phyloP scores from a whole-genome alignment of 1,284 basidiomycete genomes.

The Phenoliferia sp. region DNA sequence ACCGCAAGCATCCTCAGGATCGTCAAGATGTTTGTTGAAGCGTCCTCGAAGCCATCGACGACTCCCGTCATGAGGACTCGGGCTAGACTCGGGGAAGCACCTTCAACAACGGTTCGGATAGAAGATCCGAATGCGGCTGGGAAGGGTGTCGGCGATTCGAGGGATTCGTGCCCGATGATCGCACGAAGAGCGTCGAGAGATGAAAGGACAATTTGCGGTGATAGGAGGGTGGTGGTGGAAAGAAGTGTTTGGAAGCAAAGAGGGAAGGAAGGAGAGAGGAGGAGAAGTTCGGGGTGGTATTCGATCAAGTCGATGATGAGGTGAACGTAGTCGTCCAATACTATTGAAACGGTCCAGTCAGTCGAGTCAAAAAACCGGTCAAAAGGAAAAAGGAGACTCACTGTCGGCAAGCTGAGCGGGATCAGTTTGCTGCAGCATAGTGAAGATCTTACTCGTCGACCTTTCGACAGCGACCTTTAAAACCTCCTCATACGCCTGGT shows the following conservation, averaged over 20 bases:
- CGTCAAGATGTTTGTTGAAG: slow-evolving; percentile 64
- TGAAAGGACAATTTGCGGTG: slow-evolving; percentile 72
- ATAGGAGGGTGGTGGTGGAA: slow-evolving; percentile 70
- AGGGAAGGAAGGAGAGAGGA: slow-evolving; percentile 69
- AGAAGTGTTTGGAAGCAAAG: slow-evolving; percentile 68
- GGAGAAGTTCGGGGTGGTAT: slow-evolving; percentile 66
- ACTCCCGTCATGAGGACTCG: slow-evolving; percentile 68
- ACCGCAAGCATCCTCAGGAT: slow-evolving; percentile 68
- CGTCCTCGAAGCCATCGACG: slow-evolving; percentile 84
- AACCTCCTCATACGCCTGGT: slow-evolving; percentile 37
- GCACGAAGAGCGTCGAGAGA: slow-evolving; percentile 73
- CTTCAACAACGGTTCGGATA: slow-evolving; percentile 63
- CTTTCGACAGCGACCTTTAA: slow-evolving; percentile 67
- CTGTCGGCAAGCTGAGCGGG: slow-evolving; percentile 76
- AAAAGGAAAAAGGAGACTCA: slow-evolving; percentile 41
- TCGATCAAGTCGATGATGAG: slow-evolving; percentile 67
- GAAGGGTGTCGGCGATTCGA: slow-evolving; percentile 20
- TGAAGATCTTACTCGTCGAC: slow-evolving; percentile 64
- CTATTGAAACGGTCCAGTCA: slow-evolving; percentile 39
- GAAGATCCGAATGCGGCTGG: slow-evolving; percentile 35
- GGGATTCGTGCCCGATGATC: slow-evolving; percentile 59
- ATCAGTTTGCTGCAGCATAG: slow-evolving; percentile 60
- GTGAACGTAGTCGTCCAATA: slow-evolving; percentile 91
- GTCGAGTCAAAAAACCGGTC: background rate
- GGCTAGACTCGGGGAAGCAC: slow-evolving; percentile 70